phyloP scores from a whole-genome alignment of 257 asterid genomes.

The Forsythia viridissima region DNA sequence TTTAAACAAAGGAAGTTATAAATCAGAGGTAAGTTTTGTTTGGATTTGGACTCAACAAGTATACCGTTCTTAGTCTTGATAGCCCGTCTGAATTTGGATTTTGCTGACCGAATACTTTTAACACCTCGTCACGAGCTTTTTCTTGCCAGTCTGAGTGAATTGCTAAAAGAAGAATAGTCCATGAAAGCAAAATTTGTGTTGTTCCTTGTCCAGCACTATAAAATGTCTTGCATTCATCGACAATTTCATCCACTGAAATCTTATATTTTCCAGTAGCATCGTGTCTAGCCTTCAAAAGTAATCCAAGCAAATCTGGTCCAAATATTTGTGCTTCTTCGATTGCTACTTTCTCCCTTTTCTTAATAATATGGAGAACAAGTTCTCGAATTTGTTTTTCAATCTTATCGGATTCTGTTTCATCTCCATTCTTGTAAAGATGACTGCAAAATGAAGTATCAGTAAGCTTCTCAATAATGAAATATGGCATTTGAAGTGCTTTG shows the following conservation, averaged over 20 bases:
- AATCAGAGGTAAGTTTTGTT: neutral
- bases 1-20: neutral
- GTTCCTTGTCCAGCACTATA: conserved; percentile 33
- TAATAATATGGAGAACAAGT: conserved; percentile 34
- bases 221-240: conserved; percentile 28
- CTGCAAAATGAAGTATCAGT: conserved; percentile 1
- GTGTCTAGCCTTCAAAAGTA: conserved; percentile 27
- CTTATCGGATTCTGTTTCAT: conserved; percentile 42
- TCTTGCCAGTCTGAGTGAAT: conserved; percentile 37
- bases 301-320: conserved; percentile 32
- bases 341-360: conserved; percentile 26
- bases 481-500: too few species aligned
- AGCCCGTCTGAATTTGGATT: conserved; percentile 34
- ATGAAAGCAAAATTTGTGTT: conserved; percentile 21
- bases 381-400: conserved; percentile 37
- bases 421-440: conserved; percentile 20
- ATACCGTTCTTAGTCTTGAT: conserved; percentile 27
- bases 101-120: conserved; percentile 21
- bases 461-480: neutral
- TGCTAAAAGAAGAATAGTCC: conserved; percentile 33
- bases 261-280: conserved; percentile 4
- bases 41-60: neutral
- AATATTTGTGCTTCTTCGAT: conserved; percentile 14
- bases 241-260: conserved; percentile 20
- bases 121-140: conserved; percentile 31